A percentile compares a stretch with the other conserved stretches of the same genome.
Evolutionary conservation across 345 rosid species (phyloP).

Genomic region (Angophora floribunda): DNA sequence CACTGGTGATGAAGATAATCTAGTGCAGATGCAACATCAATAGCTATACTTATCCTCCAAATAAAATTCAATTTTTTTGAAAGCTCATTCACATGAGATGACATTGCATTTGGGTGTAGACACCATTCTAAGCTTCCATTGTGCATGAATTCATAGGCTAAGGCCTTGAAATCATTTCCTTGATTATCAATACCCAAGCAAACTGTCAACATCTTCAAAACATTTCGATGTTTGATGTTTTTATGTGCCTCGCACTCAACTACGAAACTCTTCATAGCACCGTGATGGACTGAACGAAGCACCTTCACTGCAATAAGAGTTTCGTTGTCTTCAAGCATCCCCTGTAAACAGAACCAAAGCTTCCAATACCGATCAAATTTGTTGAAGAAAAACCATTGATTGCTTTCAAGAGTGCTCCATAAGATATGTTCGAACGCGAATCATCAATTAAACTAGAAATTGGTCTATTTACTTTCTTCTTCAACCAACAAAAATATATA

Average conservation of each 20-base stretch:
- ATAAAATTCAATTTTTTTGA: no score
- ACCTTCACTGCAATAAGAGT: neutral
- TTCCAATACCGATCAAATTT: neutral
- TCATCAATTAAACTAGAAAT: neutral
- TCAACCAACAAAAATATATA: neutral
- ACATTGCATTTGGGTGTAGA: neutral
- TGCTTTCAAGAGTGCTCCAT: neutral
- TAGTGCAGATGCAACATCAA: neutral
- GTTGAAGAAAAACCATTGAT: neutral
- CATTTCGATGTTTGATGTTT: neutral
- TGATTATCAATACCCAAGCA: no score
- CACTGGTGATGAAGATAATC: neutral
- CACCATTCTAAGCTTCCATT: neutral
- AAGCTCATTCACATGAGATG: neutral
- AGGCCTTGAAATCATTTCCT: neutral
- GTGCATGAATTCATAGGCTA: neutral
- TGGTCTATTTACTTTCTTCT: neutral
- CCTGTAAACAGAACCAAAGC: neutral
- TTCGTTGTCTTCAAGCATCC: neutral
- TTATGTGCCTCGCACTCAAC: neutral
- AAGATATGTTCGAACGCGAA: accelerated
- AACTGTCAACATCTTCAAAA: neutral
- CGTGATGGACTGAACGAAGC: neutral
- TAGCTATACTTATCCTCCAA: neutral
- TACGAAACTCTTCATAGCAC: neutral